Percentiles rank a stretch among this genome's conserved stretches.
Evolutionary conservation across 108 stramenopile species (phyloP).

Genomic region (Halocafeteria seosinensis): DNA sequence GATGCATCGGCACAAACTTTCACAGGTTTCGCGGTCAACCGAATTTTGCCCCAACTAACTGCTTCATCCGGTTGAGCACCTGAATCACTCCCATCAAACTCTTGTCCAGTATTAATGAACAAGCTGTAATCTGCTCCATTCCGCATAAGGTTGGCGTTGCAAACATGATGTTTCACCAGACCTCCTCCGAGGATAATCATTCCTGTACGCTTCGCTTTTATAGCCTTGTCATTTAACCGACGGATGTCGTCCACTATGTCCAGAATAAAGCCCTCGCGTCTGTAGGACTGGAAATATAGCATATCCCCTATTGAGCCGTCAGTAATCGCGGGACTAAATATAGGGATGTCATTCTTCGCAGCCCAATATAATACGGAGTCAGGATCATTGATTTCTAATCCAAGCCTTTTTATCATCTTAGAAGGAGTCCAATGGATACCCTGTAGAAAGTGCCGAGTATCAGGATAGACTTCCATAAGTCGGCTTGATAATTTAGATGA

Average conservation of each 20-base stretch:
- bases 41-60: conserved; percentile 93
- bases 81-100: conserved; percentile 91
- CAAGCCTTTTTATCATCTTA: conserved; percentile 76
- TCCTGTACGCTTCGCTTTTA: conserved; percentile 70
- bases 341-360: conserved; percentile 81
- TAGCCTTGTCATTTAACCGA: conserved; percentile 74
- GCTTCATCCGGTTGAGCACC: conserved; percentile 94
- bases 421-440: conserved; percentile 71
- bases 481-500: too few species aligned
- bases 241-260: conserved; percentile 88
- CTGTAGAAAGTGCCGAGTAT: too few species aligned
- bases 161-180: conserved; percentile 91
- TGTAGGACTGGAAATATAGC: conserved; percentile 98
- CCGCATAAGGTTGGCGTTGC: conserved; percentile 98
- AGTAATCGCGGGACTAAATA: conserved; percentile 95
- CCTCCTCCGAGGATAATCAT: conserved; percentile 95
- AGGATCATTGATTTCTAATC: conserved; percentile 75
- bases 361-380: conserved; percentile 91
- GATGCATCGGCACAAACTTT: conserved; percentile 88
- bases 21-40: conserved; percentile 71
- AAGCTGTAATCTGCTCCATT: conserved; percentile 98
- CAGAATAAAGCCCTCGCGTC: conserved; percentile 73
- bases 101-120: conserved; percentile 84
- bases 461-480: too few species aligned
- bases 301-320: conserved; percentile 97